A percentile compares a stretch with the other conserved stretches of the same genome.
phyloP scores from a whole-genome alignment of 2,329 filamentous ascomycete genomes.

The Trichoderma sp. region DNA sequence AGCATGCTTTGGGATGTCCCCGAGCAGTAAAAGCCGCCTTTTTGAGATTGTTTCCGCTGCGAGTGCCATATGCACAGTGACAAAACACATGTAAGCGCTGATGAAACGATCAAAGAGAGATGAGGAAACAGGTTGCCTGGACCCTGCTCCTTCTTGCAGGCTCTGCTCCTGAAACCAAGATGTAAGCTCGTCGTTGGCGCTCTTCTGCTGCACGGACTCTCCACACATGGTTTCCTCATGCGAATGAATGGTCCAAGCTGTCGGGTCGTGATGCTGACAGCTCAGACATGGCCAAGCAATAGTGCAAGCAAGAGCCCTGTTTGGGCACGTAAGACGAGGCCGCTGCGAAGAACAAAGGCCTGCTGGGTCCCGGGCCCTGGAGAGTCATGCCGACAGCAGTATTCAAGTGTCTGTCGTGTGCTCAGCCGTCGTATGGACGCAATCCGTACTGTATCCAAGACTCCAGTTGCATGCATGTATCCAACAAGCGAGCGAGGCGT shows the following conservation, averaged over 20 bases:
- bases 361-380: neutral
- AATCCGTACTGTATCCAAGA: neutral
- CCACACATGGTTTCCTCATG: neutral
- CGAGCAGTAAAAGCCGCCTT: neutral
- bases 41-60: neutral
- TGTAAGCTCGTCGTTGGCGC: neutral
- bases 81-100: neutral
- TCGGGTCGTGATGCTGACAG: constrained; percentile 15
- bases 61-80: neutral
- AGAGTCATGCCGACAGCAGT: neutral
- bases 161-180: constrained; percentile 6
- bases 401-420: neutral
- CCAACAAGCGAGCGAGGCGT: neutral
- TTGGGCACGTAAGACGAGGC: constrained; percentile 3
- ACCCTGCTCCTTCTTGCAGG: neutral
- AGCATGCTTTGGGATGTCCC: neutral
- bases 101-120: neutral
- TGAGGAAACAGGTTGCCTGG: neutral
- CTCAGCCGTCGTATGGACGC: neutral
- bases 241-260: constrained; percentile 19
- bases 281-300: neutral
- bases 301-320: neutral
- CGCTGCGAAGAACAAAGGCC: neutral
- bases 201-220: constrained; percentile 5
- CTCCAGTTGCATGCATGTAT: neutral